Base-by-base conservation (phyloP, 345 rosid genomes). In the Corchorus olitorius region DNA sequence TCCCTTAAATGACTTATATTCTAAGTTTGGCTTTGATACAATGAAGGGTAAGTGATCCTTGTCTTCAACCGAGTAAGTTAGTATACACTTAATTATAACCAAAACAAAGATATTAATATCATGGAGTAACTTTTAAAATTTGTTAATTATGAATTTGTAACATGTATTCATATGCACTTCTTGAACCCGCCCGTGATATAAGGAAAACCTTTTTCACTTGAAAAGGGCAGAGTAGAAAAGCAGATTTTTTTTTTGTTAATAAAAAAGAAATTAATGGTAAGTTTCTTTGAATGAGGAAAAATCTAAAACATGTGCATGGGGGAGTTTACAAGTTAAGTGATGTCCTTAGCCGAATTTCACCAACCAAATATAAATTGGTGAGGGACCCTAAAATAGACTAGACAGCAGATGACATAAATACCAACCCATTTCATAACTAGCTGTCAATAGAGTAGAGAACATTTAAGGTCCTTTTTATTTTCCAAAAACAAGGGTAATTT, bases 341-440 rank as follows among this genome's bases (percentile, higher is more conserved):
- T 80, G 75, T 50, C 55, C 72, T 33, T 73, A 16, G 43, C 81
- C 59, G 46, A 83, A 86, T 78, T 76, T 82, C 86, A 82, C 81
- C 83, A 76, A 81, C 83, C 80, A 75, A 66, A 73, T 72, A 78
- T 86, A 82, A 84, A 86, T 84, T 75, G 50, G 48, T 14, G 75
- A 67, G 83, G 86, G 86, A 71, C 84, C 83, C 77, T 39, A 54
- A 81, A 27, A 84, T 70, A 74, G 86, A 85, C 86, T 19, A 27
- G 59, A 66, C 82, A 79, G 64, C 78, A 76, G 56, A 76, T 81
- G 79, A 60, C 66, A 78, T 84, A 54, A 82, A 82, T 65, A 74
- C 73, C 62, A 59, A 45, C 52, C 80, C 22, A 82, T 84, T 83
- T 70, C 64, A 41, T 35, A 13, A 77, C 78, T 65, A 70, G 41